Conservation (phyloP, 2,329 filamentous ascomycete genomes). For the Rutstroemia sydowiana region DNA sequence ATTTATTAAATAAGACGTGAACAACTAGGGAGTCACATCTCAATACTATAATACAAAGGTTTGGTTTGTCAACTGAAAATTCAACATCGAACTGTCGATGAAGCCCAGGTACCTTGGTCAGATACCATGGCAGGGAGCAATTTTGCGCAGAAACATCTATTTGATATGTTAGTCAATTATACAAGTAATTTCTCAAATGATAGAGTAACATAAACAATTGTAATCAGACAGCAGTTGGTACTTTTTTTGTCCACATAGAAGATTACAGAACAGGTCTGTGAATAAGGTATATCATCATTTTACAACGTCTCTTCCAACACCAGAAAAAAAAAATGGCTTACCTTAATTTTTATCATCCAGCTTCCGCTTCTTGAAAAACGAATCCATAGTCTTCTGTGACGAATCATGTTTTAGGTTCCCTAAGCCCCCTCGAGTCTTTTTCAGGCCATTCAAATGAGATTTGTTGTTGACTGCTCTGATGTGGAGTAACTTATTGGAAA, state of each 20-base stretch:
- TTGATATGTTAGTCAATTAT: conserved; percentile 8
- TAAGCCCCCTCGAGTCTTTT: conserved; percentile 74
- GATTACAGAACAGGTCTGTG: conserved; percentile 81
- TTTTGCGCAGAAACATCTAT: background rate
- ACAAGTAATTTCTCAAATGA: background rate
- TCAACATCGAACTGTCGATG: no score
- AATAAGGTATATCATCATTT: conserved; percentile 65
- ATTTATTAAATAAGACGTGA: no score
- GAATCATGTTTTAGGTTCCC: conserved; percentile 71
- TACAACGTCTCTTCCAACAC: conserved; percentile 21
- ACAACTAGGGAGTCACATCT: no score
- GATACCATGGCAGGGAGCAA: no score
- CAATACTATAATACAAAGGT: no score
- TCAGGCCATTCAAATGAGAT: conserved; percentile 65
- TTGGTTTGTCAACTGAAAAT: no score
- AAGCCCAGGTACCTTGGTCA: no score
- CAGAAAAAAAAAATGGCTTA: conserved; percentile 17
- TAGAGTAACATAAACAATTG: conserved; percentile 10
- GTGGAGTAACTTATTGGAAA: conserved; percentile 35
- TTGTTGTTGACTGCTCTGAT: conserved; percentile 61
- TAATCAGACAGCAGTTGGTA: conserved; percentile 79
- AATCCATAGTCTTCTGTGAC: conserved; percentile 66
- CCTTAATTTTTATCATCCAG: conserved; percentile 9
- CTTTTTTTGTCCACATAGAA: conserved; percentile 59
- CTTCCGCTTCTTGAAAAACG: conserved; percentile 63